These are phyloP conservation scores for Theobroma grandiflorum DNA, from an alignment of 441 rosid genomes.

Conservation along the genomic window DNA sequence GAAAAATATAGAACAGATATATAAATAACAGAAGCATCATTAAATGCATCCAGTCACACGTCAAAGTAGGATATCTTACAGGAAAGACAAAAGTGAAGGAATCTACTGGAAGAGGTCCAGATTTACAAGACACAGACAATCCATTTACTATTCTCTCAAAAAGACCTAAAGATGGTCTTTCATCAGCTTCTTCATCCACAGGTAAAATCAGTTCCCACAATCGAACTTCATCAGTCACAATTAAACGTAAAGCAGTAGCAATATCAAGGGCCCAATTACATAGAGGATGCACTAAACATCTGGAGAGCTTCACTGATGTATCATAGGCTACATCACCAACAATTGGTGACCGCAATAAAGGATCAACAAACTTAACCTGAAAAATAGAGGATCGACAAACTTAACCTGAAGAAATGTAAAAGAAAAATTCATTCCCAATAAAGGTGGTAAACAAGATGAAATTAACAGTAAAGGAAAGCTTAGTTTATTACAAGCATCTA, in stretches of 20 bases:
- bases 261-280: constrained; percentile 97
- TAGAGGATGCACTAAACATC: constrained; percentile 84
- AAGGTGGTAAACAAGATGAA: constrained; percentile 6
- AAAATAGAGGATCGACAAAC: constrained; percentile 19
- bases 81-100: constrained; percentile 95
- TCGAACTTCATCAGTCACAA: constrained; percentile 66
- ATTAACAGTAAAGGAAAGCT: background rate
- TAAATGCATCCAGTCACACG: constrained; percentile 3
- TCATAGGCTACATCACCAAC: constrained; percentile 85
- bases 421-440: background rate
- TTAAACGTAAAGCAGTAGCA: constrained; percentile 92
- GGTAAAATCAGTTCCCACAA: constrained; percentile 57
- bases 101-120: constrained; percentile 96
- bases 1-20: constrained; percentile 23
- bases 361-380: constrained; percentile 92
- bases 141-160: constrained; percentile 86
- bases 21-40: constrained; percentile 19
- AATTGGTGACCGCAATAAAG: constrained; percentile 83
- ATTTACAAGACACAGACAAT: constrained; percentile 83
- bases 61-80: constrained; percentile 52
- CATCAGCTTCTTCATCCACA: constrained; percentile 61
- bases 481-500: background rate
- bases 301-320: constrained; percentile 86
- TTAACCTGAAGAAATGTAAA: constrained; percentile 11
- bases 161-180: constrained; percentile 64